Evolutionary conservation across 768 basidiomycete species (phyloP).

Genomic region (Boletales sp.): DNA sequence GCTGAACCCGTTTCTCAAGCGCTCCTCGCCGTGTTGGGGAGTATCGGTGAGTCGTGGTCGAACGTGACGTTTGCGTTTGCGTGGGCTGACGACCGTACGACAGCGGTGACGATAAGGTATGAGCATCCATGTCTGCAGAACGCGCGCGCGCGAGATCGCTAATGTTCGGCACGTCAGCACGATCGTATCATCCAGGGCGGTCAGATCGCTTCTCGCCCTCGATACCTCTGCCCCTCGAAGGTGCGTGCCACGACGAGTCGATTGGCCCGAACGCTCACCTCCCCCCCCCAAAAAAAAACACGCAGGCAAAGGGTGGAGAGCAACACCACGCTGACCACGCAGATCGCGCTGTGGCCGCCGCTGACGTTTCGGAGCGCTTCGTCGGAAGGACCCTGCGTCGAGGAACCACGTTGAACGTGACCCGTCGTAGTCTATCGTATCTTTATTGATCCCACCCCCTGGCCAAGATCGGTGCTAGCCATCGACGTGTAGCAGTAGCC

Average conservation of each 20-base stretch:
- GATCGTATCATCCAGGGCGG: constrained; percentile 12
- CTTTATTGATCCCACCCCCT: no score
- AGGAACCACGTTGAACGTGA: not conserved
- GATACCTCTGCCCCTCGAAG: not conserved
- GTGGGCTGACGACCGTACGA: not conserved
- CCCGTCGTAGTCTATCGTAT: no score
- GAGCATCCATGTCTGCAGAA: not conserved
- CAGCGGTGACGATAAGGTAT: constrained; percentile 13
- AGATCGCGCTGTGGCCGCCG: constrained; percentile 1
- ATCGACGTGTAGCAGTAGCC: no score
- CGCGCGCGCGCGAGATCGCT: no score
- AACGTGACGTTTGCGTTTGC: no score
- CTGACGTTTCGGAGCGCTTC: not conserved
- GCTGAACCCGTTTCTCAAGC: not conserved
- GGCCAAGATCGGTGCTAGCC: no score
- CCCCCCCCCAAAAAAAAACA: no score
- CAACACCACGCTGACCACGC: constrained; percentile 6
- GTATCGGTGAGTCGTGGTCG: constrained; percentile 1
- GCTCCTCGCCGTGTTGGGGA: not conserved
- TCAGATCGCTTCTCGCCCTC: constrained; percentile 6
- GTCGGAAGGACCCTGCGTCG: not conserved
- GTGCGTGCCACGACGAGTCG: not conserved
- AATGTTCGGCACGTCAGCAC: not conserved
- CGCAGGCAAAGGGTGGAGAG: not conserved
- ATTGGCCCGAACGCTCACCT: not conserved